Percentiles rank a stretch among this genome's conserved stretches.
phyloP scores from a whole-genome alignment of 1,284 basidiomycete genomes.

The Neotropicomus parvogracilis region DNA sequence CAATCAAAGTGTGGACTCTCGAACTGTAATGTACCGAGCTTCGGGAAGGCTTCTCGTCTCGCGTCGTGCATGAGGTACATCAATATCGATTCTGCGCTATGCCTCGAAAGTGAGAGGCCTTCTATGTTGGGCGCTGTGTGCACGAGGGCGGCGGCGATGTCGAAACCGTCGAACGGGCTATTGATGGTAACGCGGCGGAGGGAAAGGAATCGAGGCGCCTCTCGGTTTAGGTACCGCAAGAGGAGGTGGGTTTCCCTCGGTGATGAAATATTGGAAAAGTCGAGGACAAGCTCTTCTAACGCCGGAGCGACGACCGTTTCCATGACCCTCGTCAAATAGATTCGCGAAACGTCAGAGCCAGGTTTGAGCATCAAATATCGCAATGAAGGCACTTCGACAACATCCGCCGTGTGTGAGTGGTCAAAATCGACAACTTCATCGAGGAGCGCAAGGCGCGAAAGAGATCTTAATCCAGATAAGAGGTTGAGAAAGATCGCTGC shows the following conservation, averaged over 20 bases:
- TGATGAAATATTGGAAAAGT: constrained; percentile 27
- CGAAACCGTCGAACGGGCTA: constrained; percentile 28
- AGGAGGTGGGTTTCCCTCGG: constrained; percentile 29
- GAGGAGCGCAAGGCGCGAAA: constrained; percentile 25
- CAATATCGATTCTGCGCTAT: constrained; percentile 24
- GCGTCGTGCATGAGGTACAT: constrained; percentile 28
- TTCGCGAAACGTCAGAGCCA: constrained; percentile 31
- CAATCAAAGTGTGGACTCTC: constrained; percentile 31
- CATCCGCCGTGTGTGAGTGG: constrained; percentile 5
- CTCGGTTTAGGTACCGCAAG: constrained; percentile 30
- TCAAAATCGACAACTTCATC: constrained; percentile 32
- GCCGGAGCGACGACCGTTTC: constrained; percentile 24
- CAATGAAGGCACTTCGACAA: constrained; percentile 22
- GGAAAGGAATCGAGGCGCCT: constrained; percentile 25
- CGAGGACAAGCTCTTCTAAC: constrained; percentile 25
- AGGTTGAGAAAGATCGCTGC: constrained; percentile 20
- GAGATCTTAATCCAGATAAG: constrained; percentile 23
- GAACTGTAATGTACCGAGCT: constrained; percentile 18
- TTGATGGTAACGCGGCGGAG: constrained; percentile 18
- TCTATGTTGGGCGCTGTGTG: constrained; percentile 29
- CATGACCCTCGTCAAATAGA: constrained; percentile 26
- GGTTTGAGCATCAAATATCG: constrained; percentile 24
- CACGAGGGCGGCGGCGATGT: constrained; percentile 25
- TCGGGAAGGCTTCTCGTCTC: constrained; percentile 29
- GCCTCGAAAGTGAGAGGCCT: constrained; percentile 27